Conservation (phyloP, 108 stramenopile species). For the Cyclotella atomus region DNA sequence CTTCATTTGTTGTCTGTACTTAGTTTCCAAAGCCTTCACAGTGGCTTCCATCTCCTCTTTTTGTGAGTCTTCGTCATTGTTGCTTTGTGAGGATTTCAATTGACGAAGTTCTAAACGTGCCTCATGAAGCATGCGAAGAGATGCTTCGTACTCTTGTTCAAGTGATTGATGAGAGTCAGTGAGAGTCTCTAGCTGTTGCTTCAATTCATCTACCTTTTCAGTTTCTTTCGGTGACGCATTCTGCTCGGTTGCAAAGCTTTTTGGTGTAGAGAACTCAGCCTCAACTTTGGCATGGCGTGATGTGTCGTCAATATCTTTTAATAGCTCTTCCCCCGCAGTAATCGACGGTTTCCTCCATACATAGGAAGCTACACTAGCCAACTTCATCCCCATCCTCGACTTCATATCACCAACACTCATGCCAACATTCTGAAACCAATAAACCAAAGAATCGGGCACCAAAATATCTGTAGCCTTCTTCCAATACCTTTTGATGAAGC, state of each 20-base stretch:
- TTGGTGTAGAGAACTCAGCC: not conserved
- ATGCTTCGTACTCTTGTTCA: constrained; percentile 46
- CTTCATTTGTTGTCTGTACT: constrained; percentile 46
- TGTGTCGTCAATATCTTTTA: not conserved
- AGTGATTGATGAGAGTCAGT: constrained; percentile 29
- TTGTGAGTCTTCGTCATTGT: constrained; percentile 17
- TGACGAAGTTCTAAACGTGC: constrained; percentile 42
- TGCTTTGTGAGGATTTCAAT: constrained; percentile 18
- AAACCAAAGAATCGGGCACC: not conserved
- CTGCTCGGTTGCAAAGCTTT: not conserved
- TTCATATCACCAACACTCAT: not conserved
- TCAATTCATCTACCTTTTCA: constrained; percentile 10
- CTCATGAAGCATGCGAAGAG: constrained; percentile 46
- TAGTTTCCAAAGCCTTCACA: constrained; percentile 22
- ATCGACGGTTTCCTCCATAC: not conserved
- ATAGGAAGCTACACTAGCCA: not conserved
- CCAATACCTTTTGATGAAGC: not conserved
- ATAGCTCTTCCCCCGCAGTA: not conserved
- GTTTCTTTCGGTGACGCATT: not conserved
- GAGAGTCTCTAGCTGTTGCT: constrained; percentile 24
- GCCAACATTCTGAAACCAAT: not conserved
- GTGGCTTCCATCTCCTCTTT: constrained; percentile 24
- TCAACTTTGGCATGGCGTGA: not conserved
- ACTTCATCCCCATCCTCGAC: not conserved
- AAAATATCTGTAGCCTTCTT: not conserved